Evolutionary conservation across 1,139 yeast species (phyloP), one percentile per base, ranked within the genome.

Genomic region (Wickerhamomyces sp.): DNA sequence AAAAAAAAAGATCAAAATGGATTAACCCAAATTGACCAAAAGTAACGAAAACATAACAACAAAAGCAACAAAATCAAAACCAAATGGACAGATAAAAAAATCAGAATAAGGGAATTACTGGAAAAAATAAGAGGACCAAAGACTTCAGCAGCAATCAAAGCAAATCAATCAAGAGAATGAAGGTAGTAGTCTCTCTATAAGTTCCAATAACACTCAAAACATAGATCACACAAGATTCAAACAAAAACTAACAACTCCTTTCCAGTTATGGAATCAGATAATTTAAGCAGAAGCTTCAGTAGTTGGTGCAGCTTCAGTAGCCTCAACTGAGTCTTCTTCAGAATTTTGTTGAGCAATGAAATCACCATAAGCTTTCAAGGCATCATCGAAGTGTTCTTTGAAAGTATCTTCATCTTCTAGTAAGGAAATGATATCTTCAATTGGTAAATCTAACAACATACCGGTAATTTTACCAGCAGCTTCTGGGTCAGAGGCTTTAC

Each of bases 401-500:
- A 93, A 88, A 60, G 87, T 80, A 61, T 82, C 91, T 57, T 89
- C 96, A 67, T 91, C 95, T 64, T 85, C 93, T 68, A 88, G 81
- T 68, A 93, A 78, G 55, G 87, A 85, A 66, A 91, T 74, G 62
- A 94, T 87, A 74, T 93, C 97, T 65, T 82, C 81, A 72, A 87
- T 88, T 66, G 90, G 95, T 81, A 93, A 84, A 68, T 91, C 97
- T 67, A 93, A 81, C 78, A 93, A 83, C 99, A 93, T 93, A 76
- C 98, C 99, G 59, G 99, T 93, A 68, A 93, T 90, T 79, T 91
- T 93, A 74, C 97, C 96, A 59, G 98, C 97, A 66, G 96, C 91
- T 72, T 89, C 96, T 53, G 88, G 88, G 66, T 88, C 95, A 62
- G 77, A 78, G 54, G 82, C 83, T 69, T 86, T 84, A 66, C 95